Percentiles rank a stretch among this genome's conserved stretches.
Conservation (phyloP, 768 basidiomycete species). For the Neoboletus subvelutipes region DNA sequence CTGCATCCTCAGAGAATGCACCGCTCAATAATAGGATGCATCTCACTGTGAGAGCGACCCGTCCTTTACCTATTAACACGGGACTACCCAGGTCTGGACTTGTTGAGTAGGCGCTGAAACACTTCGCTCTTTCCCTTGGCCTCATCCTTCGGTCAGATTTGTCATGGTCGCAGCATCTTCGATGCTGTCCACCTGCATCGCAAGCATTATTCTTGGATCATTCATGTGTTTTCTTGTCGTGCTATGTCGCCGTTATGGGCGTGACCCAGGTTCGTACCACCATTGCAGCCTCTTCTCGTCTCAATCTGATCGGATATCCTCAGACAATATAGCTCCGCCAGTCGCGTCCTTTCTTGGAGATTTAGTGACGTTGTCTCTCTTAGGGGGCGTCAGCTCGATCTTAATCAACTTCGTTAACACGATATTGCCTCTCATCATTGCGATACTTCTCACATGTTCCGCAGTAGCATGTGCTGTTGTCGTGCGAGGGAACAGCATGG, state of each 20-base stretch:
- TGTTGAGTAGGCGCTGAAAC: constrained; percentile 33
- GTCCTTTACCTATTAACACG: constrained; percentile 24
- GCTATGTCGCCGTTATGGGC: constrained; percentile 66
- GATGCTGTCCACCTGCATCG: constrained; percentile 79
- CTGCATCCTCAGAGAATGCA: constrained; percentile 5
- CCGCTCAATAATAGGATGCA: constrained; percentile 14
- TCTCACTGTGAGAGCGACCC: constrained; percentile 20
- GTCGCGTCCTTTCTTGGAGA: constrained; percentile 93
- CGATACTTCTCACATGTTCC: constrained; percentile 49
- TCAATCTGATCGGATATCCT: neutral
- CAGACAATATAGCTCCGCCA: constrained; percentile 95
- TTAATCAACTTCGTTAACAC: constrained; percentile 68
- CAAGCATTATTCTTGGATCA: constrained; percentile 77
- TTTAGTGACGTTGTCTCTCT: constrained; percentile 81
- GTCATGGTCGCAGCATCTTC: constrained; percentile 73
- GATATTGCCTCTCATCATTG: constrained; percentile 56
- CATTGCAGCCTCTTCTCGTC: neutral
- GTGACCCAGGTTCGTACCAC: constrained; percentile 72
- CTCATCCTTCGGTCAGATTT: constrained; percentile 47
- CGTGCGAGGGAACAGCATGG: constrained; percentile 65
- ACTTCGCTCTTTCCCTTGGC: neutral
- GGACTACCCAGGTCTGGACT: constrained; percentile 38
- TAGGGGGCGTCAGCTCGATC: constrained; percentile 72
- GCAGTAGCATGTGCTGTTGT: constrained; percentile 51
- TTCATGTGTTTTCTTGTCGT: constrained; percentile 91